Base-by-base conservation (phyloP, 371 early-diverging fungal genomes). In the Mucor saturninus region DNA sequence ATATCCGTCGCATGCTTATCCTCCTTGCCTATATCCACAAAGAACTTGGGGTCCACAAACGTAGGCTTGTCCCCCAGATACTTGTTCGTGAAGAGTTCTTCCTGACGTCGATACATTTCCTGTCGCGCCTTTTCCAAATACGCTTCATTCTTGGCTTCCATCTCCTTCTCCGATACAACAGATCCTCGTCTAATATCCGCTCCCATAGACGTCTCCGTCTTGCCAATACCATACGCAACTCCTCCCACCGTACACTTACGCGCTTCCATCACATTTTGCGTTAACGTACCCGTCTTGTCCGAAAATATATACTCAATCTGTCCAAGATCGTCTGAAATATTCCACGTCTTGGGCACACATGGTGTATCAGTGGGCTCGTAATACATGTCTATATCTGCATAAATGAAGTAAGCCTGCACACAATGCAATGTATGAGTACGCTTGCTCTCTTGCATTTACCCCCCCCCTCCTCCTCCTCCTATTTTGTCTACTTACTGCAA, bases 261-360 rank as follows among this genome's bases (percentile, higher is more conserved):
- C 53, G 88, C 85, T 60, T 87, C 86, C 93, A 92, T 92, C 13
- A 90, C 85, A 62, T 92, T 92, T 56, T 91, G 87, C 0, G 93
- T 92, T 54, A 92, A 64, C 5, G 93, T 92, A 13, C 93, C 93
- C 0, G 93, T 91, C 62, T 98, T 98, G 83, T 98, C 98, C n/a
- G 93, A 91, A 61, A 98, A 93, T 13, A 98, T 87, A 77, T 95
- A 97, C 60, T 96, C 93, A 60, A 98, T 92, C 68, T 94, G 93
- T 15, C 99, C 92, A 21, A 90, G 73, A 62, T 92, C 91, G 59
- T 92, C 93, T 7, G 91, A 88, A 40, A 92, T 83, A 55, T 88
- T 96, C 91, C 96, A 96, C 39, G 94, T 90, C 60, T 92, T 89
- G 15, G 96, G 91, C 11, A 88, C 77, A 71, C 95, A 94, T 3